Evolutionary conservation across 2,329 filamentous ascomycete species (phyloP), one percentile per base, ranked within the genome.

Genomic region (Magnaporthiopsis incrustans): DNA sequence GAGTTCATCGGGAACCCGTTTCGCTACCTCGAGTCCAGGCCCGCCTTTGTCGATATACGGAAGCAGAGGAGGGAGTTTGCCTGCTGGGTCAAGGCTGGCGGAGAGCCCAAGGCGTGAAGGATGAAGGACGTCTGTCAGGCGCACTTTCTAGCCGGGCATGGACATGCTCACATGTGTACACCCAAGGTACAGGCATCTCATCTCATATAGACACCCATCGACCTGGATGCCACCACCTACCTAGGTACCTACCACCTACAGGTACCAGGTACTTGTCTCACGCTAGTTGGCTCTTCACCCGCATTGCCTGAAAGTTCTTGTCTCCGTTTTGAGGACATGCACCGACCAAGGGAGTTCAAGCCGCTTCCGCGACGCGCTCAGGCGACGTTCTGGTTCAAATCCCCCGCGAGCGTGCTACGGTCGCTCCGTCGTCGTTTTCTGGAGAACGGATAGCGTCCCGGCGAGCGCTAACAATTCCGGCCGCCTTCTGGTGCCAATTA

Each of bases 11-110:
- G 89, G 22, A 97, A 96, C 73, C 92, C 93, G 7, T 98, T 93
- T 75, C 82, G 80, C 61, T 81, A 85, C 59, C 76, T 97, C 66
- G 94, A 98, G 77, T 88, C 90, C 66, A 81, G 95, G 69, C 86
- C 88, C 60, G 89, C 91, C 1, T 99, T 98, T 71, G 84, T 92
- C 78, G 91, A 99, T 77, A 91, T 98, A 67, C 87, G 92, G 75
- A 89, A 87, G 74, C 83, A 92, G 77, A 84, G 90, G 72, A 87
- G 82, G 72, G 90, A 93, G 66, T 97, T 96, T 79, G 83, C 85
- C 22, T 82, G 88, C 67, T 96, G 91, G 91, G 83, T 87, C 44
- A 82, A 82, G 71, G 73, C 71, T 38, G 64, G 61, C n/a, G 64
- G 58, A 68, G 67, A 12, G 64, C 57, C 53, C 59, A 57, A 18